A percentile compares a stretch with the other conserved stretches of the same genome.
Conservation (phyloP, 768 basidiomycete genomes). For the Rhizopogon rudus region DNA sequence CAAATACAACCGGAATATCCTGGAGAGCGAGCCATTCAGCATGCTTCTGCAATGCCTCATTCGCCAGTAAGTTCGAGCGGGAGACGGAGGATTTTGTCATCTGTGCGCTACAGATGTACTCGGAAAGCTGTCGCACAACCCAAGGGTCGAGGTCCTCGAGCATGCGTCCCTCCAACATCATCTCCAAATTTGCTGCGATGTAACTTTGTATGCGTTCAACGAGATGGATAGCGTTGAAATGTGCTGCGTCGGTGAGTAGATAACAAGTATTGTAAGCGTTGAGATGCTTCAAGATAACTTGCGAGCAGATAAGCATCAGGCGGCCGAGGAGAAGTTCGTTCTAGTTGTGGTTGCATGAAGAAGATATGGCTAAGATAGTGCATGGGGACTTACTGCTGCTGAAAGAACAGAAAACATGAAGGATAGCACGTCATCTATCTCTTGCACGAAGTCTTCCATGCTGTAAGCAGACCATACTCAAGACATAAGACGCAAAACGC, state of each 20-base stretch:
- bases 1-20: conserved; percentile 60
- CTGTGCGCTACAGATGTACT: conserved; percentile 56
- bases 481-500: conserved; percentile 17
- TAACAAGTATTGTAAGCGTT: conserved; percentile 74
- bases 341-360: conserved; percentile 30
- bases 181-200: conserved; percentile 81
- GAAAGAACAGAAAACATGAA: conserved; percentile 86
- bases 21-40: conserved; percentile 66
- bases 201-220: conserved; percentile 71
- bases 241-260: conserved; percentile 76
- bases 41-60: conserved; percentile 54
- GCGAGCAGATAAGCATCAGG: conserved; percentile 79
- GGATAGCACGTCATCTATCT: conserved; percentile 73
- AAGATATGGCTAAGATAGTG: neutral
- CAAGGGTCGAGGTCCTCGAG: conserved; percentile 69
- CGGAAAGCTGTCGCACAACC: conserved; percentile 63
- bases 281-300: conserved; percentile 60
- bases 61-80: conserved; percentile 48
- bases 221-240: conserved; percentile 68
- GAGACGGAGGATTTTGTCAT: conserved; percentile 59
- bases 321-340: conserved; percentile 88
- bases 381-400: conserved; percentile 56
- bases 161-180: conserved; percentile 73
- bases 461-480: neutral
- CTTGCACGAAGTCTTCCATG: conserved; percentile 52